Conservation (phyloP, 306 rosid species). For the Hylodesmum podocarpum region DNA sequence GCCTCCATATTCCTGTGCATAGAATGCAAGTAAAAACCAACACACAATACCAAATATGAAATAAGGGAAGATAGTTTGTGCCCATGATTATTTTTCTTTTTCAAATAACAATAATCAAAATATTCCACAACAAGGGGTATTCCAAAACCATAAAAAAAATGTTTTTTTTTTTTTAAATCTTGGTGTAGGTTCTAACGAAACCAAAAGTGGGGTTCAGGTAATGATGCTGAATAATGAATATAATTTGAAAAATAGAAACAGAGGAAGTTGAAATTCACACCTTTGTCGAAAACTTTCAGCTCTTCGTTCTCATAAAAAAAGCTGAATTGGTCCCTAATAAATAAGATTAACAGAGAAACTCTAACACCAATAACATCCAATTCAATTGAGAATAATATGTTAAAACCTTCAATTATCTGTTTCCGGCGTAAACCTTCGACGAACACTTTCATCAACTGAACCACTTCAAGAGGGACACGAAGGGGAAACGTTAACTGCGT, state of each 20-base stretch:
- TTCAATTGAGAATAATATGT: too few relatives aligned
- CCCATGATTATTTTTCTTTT: background rate
- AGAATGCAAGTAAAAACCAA: background rate
- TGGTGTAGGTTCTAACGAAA: background rate
- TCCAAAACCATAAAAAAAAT: background rate
- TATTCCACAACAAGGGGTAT: background rate
- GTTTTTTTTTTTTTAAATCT: background rate
- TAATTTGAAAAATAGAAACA: background rate
- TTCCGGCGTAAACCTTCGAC: too few relatives aligned
- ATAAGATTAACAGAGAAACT: too few relatives aligned
- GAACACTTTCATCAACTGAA: too few relatives aligned
- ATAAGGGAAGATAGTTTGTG: background rate
- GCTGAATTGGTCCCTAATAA: too few relatives aligned
- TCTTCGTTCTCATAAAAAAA: too few relatives aligned
- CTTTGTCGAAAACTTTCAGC: too few relatives aligned
- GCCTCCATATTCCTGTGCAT: constrained; percentile 51
- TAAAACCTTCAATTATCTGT: too few relatives aligned
- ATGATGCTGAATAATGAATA: background rate
- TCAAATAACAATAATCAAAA: background rate
- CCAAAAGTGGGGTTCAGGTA: background rate
- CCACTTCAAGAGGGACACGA: too few relatives aligned
- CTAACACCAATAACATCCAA: too few relatives aligned
- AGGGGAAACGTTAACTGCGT: too few relatives aligned
- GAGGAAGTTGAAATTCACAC: background rate
- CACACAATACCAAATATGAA: background rate